Evolutionary conservation across 2,329 filamentous ascomycete genomes (phyloP).

Genomic region (Venturia nashicola): DNA sequence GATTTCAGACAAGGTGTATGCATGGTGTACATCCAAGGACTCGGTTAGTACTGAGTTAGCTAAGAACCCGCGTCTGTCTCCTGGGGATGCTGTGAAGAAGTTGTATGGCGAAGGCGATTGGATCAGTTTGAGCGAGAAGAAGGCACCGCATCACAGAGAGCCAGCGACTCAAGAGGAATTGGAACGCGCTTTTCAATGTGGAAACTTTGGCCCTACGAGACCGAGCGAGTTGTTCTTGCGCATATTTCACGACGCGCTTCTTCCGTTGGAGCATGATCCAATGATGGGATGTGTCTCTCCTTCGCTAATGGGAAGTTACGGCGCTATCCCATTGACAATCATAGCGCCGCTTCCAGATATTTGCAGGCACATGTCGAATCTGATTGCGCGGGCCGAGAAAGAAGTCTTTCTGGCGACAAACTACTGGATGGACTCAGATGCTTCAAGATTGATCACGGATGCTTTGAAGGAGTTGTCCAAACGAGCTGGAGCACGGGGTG

Average conservation of each 20-base stretch:
- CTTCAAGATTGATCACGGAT: slow-evolving; percentile 54
- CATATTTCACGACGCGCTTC: slow-evolving; percentile 54
- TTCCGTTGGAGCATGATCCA: slow-evolving; percentile 40
- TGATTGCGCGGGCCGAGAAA: slow-evolving; percentile 58
- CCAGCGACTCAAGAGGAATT: slow-evolving; percentile 30
- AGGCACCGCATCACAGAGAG: slow-evolving; percentile 13
- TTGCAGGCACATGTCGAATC: slow-evolving; percentile 60
- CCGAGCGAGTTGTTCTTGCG: slow-evolving; percentile 58
- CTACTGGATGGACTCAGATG: slow-evolving; percentile 60
- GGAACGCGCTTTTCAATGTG: slow-evolving; percentile 45
- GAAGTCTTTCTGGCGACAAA: slow-evolving; percentile 68
- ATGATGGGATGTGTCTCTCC: slow-evolving; percentile 44
- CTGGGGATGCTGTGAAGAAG: slow-evolving; percentile 42
- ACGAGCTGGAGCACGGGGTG: slow-evolving; percentile 45
- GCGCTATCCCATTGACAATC: slow-evolving; percentile 55
- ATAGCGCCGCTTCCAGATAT: slow-evolving; percentile 60
- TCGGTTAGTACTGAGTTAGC: slow-evolving; percentile 27
- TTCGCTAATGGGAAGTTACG: slow-evolving; percentile 46
- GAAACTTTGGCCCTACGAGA: slow-evolving; percentile 50
- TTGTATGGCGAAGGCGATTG: slow-evolving; percentile 35
- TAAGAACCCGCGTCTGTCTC: slow-evolving; percentile 38
- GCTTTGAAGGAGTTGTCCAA: slow-evolving; percentile 57
- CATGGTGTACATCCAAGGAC: slow-evolving; percentile 7
- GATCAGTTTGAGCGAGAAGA: slow-evolving; percentile 17
- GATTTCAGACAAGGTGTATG: slow-evolving; percentile 5